Evolutionary conservation across 2,329 filamentous ascomycete genomes (phyloP), one percentile per base, ranked within the genome.

Genomic region (Botrytis deweyae): DNA sequence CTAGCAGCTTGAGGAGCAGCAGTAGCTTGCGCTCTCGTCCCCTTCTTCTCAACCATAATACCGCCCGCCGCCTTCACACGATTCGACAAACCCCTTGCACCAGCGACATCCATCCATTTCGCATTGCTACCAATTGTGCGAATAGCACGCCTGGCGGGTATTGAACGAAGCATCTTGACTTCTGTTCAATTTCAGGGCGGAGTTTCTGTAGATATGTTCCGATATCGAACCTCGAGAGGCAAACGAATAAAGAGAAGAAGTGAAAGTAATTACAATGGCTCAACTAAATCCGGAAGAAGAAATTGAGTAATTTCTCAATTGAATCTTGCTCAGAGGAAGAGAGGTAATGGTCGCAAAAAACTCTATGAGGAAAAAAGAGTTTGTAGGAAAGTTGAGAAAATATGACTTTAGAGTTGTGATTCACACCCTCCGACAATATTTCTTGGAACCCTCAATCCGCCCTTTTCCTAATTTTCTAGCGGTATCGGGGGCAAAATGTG

Each of bases 131-230:
- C 83, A 70, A 87, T 79, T 67, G 85, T 82, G 80, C 86, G 84
- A 79, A 85, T 79, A 73, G 85, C 84, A 77, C 81, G 83, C 79
- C 84, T 84, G 74, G 85, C 85, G 76, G 85, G 83, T 81, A 84
- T 83, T 80, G 86, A 78, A 81, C 85, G 83, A 83, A 87, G 84
- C 85, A 87, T 87, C 63, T 71, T 78, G 71, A 40, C 33, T 38
- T 49, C 12, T 42, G n/a, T 42, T 58, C 36, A 42, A 10, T 69
- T 25, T 69, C n/a, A 42, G 7, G 33, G 38, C 22, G 49, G 36
- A 44, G 66, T 42, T 25, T 44, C 20, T 12, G 49, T 69, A 55
- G n/a, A 58, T 68, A 33, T 14, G 49, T 68, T 58, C 65, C 66
- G 36, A 40, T 58, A 16, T 58, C 38, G 49, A 68, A 29, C 2